These are phyloP conservation scores for Zygoascus hellenicus DNA, from an alignment of 1,139 yeast genomes.

Conservation along the genomic window DNA sequence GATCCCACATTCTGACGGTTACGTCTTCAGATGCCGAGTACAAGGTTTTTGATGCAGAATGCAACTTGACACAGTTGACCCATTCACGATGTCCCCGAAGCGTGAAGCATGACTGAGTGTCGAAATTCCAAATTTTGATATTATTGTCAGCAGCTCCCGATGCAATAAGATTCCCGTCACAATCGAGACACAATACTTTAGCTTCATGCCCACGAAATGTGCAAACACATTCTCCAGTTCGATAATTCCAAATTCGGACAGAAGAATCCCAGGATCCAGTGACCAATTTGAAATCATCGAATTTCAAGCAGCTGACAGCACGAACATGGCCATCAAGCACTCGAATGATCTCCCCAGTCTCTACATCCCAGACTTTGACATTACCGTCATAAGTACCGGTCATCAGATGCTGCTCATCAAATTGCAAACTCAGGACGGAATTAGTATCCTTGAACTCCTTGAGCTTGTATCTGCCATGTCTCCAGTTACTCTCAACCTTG, in stretches of 20 bases:
- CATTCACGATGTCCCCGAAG: constrained; percentile 89
- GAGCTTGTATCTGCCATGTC: constrained; percentile 65
- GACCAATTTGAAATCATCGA: constrained; percentile 82
- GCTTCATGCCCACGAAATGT: constrained; percentile 92
- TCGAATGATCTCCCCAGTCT: constrained; percentile 68
- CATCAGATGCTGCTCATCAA: constrained; percentile 68
- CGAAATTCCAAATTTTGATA: constrained; percentile 94
- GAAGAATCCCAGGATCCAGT: constrained; percentile 91
- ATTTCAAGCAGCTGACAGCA: constrained; percentile 77
- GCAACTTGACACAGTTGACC: constrained; percentile 86
- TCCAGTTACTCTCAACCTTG: constrained; percentile 90
- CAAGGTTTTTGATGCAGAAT: constrained; percentile 68
- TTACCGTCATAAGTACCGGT: constrained; percentile 91
- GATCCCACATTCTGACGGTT: constrained; percentile 92
- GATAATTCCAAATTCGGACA: constrained; percentile 92
- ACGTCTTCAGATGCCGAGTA: constrained; percentile 90
- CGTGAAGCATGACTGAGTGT: constrained; percentile 84
- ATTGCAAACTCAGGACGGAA: constrained; percentile 82
- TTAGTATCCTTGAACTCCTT: constrained; percentile 81
- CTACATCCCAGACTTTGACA: constrained; percentile 83
- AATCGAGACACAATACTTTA: constrained; percentile 76
- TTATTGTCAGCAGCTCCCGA: constrained; percentile 91
- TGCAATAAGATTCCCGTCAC: constrained; percentile 74
- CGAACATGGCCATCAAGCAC: constrained; percentile 77
- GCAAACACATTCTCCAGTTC: constrained; percentile 88